phyloP scores from a whole-genome alignment of 2,329 filamentous ascomycete genomes.

The Aspergillus sp. region DNA sequence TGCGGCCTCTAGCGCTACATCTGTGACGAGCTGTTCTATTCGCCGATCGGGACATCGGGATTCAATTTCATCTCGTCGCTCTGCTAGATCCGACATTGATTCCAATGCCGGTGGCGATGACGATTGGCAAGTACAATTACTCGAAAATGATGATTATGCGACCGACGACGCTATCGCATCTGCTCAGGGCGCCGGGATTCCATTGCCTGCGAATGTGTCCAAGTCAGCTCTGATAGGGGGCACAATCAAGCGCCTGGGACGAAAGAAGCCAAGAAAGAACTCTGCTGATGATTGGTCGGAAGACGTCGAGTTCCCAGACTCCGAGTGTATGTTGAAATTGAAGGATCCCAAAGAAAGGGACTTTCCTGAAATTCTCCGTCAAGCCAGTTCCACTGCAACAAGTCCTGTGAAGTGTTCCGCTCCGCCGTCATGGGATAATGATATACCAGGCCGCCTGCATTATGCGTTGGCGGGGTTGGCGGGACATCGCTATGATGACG shows the following conservation, averaged over 20 bases:
- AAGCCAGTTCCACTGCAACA: constrained; percentile 50
- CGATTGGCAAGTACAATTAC: constrained; percentile 78
- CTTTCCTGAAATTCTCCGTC: constrained; percentile 63
- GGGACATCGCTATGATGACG: constrained; percentile 56
- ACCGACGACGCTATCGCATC: constrained; percentile 80
- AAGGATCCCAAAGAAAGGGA: constrained; percentile 55
- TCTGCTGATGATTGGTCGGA: constrained; percentile 77
- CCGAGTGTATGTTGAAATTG: constrained; percentile 53
- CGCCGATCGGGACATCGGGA: constrained; percentile 53
- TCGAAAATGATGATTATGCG: constrained; percentile 76
- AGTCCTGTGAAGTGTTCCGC: constrained; percentile 33
- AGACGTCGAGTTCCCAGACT: constrained; percentile 63
- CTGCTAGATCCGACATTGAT: constrained; percentile 74
- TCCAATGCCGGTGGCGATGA: constrained; percentile 67
- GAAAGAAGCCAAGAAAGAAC: constrained; percentile 63
- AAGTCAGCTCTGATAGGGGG: constrained; percentile 85
- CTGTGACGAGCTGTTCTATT: constrained; percentile 37
- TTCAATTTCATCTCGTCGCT: constrained; percentile 73
- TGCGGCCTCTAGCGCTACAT: constrained; percentile 39
- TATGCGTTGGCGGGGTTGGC: constrained; percentile 52
- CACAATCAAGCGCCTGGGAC: constrained; percentile 83
- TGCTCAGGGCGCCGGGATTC: constrained; percentile 83
- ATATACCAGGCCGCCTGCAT: constrained; percentile 46
- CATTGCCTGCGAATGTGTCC: constrained; percentile 78
- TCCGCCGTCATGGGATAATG: constrained; percentile 23